Evolutionary conservation across 345 rosid species (phyloP).

Genomic region (Salix udensis): DNA sequence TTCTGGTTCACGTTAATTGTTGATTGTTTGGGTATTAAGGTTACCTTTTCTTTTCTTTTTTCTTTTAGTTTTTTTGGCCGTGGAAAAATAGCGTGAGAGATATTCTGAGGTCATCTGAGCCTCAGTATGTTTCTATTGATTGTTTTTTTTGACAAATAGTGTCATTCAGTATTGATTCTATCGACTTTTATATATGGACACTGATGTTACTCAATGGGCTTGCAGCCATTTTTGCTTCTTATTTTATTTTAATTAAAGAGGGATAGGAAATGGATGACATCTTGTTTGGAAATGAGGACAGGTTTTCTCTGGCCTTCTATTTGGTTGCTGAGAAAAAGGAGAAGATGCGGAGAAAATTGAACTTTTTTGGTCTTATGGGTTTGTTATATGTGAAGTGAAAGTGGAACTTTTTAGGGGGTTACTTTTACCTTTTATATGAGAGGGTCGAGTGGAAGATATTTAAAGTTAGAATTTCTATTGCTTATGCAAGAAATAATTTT

Average conservation of each 20-base stretch:
- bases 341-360: neutral
- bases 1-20: neutral
- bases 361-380: neutral
- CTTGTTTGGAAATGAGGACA: neutral
- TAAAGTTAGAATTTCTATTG: neutral
- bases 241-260: neutral
- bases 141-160: neutral
- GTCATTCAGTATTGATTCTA: neutral
- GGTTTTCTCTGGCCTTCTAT: neutral
- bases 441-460: neutral
- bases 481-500: neutral
- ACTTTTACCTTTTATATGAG: neutral
- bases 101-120: neutral
- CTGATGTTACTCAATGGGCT: neutral
- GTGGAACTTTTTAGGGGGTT: neutral
- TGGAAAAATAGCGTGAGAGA: neutral
- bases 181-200: neutral
- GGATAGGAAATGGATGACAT: too few species aligned
- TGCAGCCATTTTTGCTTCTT: neutral
- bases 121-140: neutral
- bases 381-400: neutral
- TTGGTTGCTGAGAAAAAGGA: conserved; percentile 13
- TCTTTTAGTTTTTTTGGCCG: neutral
- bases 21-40: neutral
- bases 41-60: neutral